Base-by-base conservation (phyloP, 257 asterid genomes). In the Phtheirospermum japonicum region DNA sequence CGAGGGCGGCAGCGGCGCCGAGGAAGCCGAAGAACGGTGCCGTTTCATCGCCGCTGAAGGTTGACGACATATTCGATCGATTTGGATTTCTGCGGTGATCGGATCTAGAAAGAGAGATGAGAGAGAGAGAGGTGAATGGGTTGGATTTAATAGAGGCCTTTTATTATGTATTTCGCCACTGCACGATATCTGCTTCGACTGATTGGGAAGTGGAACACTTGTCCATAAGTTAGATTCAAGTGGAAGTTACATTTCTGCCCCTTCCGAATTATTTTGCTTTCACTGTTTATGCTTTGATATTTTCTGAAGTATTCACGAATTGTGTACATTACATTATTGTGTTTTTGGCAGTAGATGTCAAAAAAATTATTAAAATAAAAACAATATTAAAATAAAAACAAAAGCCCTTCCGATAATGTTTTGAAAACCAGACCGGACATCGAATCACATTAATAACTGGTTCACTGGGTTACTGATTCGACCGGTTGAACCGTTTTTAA, bases 21-120 rank as follows among this genome's bases (percentile, higher is more conserved):
- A 85, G 87, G 80, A 85, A 85, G 68, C 94, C 94, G 68, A 86
- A 83, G 77, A 86, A 83, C 59, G 95, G 91, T 39, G 91, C 91
- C 63, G 91, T 83, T 63, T 83, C 91, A 78, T 86, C 91, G 57
- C 91, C 89, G 77, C 84, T 81, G 79, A 86, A 83, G 31, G 70
- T 61, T 34, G 95, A 74, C 39, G 85, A 71, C 87, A 81, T 86
- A 39, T 71, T 50, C 36, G 34, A 39, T 36, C 37, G 57, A 8
- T 9, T 62, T 68, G 54, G 70, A 66, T 16, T 51, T 59, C 45
- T 4, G 75, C 65, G 9, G 72, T 63, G 75, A 73, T 62, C 70
- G 51, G 71, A 68, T 62, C 66, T 55, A 57, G 65, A 20, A n/a
- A n/a, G n/a, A 23, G 28, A 23, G 28, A 23, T 23, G 30, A 39